phyloP scores from a whole-genome alignment of 2,329 filamentous ascomycete species.

The Acephala macrosclerotiorum region DNA sequence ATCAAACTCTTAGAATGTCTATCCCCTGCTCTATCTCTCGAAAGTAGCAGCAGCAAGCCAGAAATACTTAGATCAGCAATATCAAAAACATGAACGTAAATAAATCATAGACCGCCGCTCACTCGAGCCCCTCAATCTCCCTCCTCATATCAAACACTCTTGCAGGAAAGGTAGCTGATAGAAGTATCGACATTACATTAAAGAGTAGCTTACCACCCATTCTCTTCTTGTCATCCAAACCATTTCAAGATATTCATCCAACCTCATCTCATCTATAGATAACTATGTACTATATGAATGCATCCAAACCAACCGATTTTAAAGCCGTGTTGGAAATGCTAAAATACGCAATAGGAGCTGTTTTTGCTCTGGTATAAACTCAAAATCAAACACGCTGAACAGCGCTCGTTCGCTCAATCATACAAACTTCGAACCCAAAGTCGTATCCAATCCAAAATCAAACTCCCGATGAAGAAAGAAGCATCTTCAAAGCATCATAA shows the following conservation, averaged over 20 bases:
- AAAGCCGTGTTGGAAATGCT: neutral
- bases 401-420: neutral
- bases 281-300: neutral
- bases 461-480: too few relatives aligned
- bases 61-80: neutral
- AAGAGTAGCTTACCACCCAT: neutral
- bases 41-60: neutral
- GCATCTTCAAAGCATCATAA: conserved; percentile 34
- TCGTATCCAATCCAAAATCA: neutral
- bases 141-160: neutral
- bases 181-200: conserved; percentile 12
- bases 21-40: too few relatives aligned
- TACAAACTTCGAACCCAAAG: neutral
- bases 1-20: too few relatives aligned
- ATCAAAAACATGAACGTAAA: neutral
- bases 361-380: neutral
- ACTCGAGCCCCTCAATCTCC: neutral
- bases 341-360: neutral
- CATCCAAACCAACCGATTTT: too few relatives aligned
- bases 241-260: neutral
- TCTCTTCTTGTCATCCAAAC: neutral
- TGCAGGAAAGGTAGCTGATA: neutral
- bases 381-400: neutral
- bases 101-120: neutral
- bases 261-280: neutral